A percentile compares a stretch with the other conserved stretches of the same genome.
phyloP scores from a whole-genome alignment of 2,329 filamentous ascomycete species.

The Fonsecaea nubica region DNA sequence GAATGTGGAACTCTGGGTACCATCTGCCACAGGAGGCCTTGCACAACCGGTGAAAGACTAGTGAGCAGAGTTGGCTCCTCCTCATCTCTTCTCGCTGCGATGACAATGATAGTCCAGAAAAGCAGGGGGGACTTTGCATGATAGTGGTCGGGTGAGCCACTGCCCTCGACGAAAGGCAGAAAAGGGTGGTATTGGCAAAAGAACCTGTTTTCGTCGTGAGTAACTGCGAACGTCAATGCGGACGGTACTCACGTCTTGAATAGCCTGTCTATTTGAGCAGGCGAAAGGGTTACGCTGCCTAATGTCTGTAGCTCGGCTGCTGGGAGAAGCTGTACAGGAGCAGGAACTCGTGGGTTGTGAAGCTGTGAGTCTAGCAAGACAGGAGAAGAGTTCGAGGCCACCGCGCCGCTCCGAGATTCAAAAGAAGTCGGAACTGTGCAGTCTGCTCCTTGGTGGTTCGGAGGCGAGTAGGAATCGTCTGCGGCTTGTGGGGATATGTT shows the following conservation, averaged over 20 bases:
- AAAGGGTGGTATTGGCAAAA: not conserved
- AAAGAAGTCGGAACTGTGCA: not conserved
- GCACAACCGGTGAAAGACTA: constrained; percentile 58
- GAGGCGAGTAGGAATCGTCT: not conserved
- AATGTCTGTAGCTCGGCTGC: not conserved
- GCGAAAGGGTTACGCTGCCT: not conserved
- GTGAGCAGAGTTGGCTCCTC: constrained; percentile 61
- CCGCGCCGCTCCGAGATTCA: not conserved
- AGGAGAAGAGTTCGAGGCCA: not conserved
- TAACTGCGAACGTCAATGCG: not conserved
- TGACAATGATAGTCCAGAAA: constrained; percentile 70
- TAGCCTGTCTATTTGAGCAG: not conserved
- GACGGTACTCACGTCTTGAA: not conserved
- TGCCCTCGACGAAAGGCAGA: constrained; percentile 1
- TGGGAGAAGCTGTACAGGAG: not conserved
- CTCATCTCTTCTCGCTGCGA: constrained; percentile 66
- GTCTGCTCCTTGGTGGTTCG: not conserved
- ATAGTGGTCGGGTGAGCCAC: constrained; percentile 59
- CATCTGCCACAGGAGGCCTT: constrained; percentile 66
- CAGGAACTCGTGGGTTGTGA: not conserved
- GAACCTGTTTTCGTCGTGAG: constrained; percentile 3
- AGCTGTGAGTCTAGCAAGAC: not conserved
- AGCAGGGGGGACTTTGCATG: constrained; percentile 65
- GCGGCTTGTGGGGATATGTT: not conserved
- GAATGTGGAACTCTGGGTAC: constrained; percentile 66